Percentiles rank a stretch among this genome's conserved stretches.
Evolutionary conservation across 257 asterid genomes (phyloP).

Genomic region (Thymus mandschuricus): DNA sequence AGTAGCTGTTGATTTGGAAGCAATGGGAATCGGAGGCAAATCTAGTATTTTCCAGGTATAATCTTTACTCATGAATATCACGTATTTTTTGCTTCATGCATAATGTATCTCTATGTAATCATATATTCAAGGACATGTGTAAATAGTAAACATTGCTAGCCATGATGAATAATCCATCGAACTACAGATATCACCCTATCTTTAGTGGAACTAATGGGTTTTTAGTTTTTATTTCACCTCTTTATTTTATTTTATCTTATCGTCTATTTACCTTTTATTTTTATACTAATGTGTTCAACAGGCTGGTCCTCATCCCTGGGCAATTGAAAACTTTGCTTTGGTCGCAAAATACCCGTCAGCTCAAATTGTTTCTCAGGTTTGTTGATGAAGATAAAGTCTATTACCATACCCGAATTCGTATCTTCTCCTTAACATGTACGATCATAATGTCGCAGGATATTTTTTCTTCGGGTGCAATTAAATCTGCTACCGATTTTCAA

Average conservation of each 20-base stretch:
- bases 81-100: slow-evolving; percentile 21
- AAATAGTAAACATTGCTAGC: neutral
- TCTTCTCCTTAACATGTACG: slow-evolving; percentile 15
- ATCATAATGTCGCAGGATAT: slow-evolving; percentile 69
- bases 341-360: slow-evolving; percentile 94
- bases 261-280: neutral
- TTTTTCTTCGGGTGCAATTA: slow-evolving; percentile 83
- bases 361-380: slow-evolving; percentile 83
- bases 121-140: neutral
- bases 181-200: neutral
- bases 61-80: neutral
- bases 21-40: slow-evolving; percentile 97
- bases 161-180: slow-evolving; percentile 11
- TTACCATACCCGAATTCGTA: slow-evolving; percentile 21
- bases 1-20: slow-evolving; percentile 94
- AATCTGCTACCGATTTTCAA: slow-evolving; percentile 96
- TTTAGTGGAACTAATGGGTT: slow-evolving; percentile 10
- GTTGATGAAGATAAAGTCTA: slow-evolving; percentile 20
- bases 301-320: slow-evolving; percentile 99
- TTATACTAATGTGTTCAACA: slow-evolving; percentile 30
- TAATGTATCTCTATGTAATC: neutral
- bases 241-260: neutral
- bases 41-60: slow-evolving; percentile 92
- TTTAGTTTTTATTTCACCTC: neutral
- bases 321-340: slow-evolving; percentile 77